Base-by-base conservation (phyloP, 2,329 filamentous ascomycete species). In the Alternaria hordeiaustralica region DNA sequence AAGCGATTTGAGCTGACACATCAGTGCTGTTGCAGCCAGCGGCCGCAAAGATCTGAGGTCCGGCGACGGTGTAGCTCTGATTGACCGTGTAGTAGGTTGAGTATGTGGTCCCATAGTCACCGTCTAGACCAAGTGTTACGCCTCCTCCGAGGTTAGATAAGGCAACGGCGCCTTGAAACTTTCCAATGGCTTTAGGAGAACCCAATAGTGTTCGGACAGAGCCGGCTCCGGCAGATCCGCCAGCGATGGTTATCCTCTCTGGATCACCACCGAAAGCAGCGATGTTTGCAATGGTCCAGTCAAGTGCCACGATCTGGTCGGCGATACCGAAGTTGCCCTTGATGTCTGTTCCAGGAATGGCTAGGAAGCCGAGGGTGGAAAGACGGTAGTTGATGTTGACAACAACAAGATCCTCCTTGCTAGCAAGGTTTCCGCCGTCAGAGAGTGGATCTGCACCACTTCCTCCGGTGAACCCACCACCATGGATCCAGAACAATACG, bases 321-420 rank as follows among this genome's bases (percentile, higher is more conserved):
- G 78, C 81, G 51, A 87, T 82, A 3, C 85, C 85, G 65, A 81
- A 86, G 65, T 87, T 87, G 1, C 85, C 87, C 36, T 85, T 87
- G 51, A 85, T 82, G 6, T 81, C 75, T 4, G 87, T 87, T 20
- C 87, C 84, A 5, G 84, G 82, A 8, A 88, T 80, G 1, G 87
- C 87, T 0, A 89, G 77, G 68, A 88, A 89, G 0, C 88, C 88
- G 0, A 89, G 80, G 0, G 86, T 87, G 0, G 82, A 83, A 4
- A 89, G 77, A 9, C 88, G 85, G 74, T 89, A 89, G 77, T 89
- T 89, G 78, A 89, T 86, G 8, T 78, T 77, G 5, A 90, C 87
- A 4, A 88, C 82, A 0, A 90, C 85, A 18, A 89, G 82, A 64
- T 89, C 87, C 21, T 87, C 87, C 53, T 87, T 82, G 3, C 86